phyloP scores from a whole-genome alignment of 148 eudicot genomes.

The Camellia sinensis region DNA sequence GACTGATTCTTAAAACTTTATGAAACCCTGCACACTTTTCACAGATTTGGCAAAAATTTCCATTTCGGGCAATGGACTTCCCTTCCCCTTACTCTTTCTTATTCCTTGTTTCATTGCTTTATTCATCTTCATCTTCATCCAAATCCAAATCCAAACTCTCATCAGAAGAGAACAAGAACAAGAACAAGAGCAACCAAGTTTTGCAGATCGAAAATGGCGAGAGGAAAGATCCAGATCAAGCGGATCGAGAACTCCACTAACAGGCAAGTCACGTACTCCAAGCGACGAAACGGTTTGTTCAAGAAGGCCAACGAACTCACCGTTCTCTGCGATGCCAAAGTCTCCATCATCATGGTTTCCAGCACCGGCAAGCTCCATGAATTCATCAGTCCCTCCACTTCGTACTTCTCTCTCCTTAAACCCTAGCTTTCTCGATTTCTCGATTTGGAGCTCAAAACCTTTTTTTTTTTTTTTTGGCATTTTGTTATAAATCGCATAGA shows the following conservation, averaged over 20 bases:
- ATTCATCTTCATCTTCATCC: neutral
- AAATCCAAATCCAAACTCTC: neutral
- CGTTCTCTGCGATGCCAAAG: conserved; percentile 79
- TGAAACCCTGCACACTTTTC: conserved; percentile 21
- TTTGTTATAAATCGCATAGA: conserved; percentile 22
- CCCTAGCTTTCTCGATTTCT: neutral
- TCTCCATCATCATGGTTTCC: conserved; percentile 82
- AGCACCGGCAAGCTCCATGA: conserved; percentile 70
- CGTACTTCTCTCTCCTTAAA: conserved; percentile 35
- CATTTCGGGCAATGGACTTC: conserved; percentile 15
- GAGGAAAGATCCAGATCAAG: conserved; percentile 90
- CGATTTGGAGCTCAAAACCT: neutral
- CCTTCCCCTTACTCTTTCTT: neutral
- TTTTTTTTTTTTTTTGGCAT: neutral
- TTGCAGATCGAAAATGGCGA: conserved; percentile 44
- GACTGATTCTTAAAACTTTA: conserved; percentile 36
- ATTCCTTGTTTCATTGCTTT: neutral
- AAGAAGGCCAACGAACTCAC: conserved; percentile 86
- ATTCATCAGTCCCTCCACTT: conserved; percentile 47
- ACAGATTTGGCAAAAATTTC: conserved; percentile 31
- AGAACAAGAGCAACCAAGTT: neutral
- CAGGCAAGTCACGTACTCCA: conserved; percentile 89
- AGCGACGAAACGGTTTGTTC: conserved; percentile 78
- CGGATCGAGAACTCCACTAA: conserved; percentile 80
- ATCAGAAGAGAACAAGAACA: neutral